Conservation (phyloP, 1,284 basidiomycete species). For the Crepidotus sp. region DNA sequence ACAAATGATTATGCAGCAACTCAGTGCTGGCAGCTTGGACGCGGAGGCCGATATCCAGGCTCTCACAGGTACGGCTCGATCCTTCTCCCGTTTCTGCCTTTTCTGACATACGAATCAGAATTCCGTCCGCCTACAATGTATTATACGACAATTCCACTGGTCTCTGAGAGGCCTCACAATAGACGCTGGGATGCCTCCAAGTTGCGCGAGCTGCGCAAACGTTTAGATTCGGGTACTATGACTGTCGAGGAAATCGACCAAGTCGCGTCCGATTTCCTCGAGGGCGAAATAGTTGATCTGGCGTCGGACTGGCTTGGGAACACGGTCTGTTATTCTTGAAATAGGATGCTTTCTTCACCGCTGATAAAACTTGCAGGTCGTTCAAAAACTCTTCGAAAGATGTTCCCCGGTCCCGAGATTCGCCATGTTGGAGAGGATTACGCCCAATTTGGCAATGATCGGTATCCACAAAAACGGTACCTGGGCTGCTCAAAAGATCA, state of each 20-base stretch:
- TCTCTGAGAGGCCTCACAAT: slow-evolving; percentile 75
- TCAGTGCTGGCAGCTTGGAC: slow-evolving; percentile 69
- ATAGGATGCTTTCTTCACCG: slow-evolving; percentile 16
- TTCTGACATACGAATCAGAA: slow-evolving; percentile 35
- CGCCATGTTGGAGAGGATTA: slow-evolving; percentile 88
- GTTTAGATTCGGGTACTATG: slow-evolving; percentile 77
- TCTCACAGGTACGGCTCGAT: slow-evolving; percentile 59
- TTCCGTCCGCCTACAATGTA: slow-evolving; percentile 86
- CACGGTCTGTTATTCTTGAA: slow-evolving; percentile 57
- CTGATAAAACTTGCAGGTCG: slow-evolving; percentile 42
- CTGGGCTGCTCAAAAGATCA: slow-evolving; percentile 99
- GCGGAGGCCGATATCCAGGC: slow-evolving; percentile 78
- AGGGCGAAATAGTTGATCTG: slow-evolving; percentile 86
- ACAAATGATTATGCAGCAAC: slow-evolving; percentile 92
- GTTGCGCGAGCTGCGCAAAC: slow-evolving; percentile 89
- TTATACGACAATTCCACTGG: slow-evolving; percentile 85
- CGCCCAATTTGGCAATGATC: slow-evolving; percentile 93
- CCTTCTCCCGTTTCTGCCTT: slow-evolving; percentile 1
- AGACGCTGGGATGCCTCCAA: slow-evolving; percentile 91
- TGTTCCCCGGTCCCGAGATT: slow-evolving; percentile 73
- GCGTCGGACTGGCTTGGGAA: slow-evolving; percentile 99
- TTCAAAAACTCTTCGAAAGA: slow-evolving; percentile 95
- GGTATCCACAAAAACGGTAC: slow-evolving; percentile 99
- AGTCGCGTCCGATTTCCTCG: slow-evolving; percentile 83
- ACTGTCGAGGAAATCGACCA: slow-evolving; percentile 84